These are phyloP conservation scores for Apiospora sp. DNA, from an alignment of 2,329 filamentous ascomycete genomes.

Conservation along the genomic window DNA sequence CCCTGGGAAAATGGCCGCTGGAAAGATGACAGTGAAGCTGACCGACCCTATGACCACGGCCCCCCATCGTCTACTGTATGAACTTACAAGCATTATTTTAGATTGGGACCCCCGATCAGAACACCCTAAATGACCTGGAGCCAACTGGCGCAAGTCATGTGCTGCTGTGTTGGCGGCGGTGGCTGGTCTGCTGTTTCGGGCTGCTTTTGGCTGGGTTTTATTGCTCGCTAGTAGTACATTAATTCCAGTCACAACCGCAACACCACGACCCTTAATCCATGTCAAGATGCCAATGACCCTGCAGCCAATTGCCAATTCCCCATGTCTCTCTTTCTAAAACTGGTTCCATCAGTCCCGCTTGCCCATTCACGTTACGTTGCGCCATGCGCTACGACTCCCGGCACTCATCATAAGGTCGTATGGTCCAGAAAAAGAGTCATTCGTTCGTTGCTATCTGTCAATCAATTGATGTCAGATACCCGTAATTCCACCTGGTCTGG, in stretches of 20 bases:
- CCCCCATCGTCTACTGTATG: not conserved
- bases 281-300: not conserved
- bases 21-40: not conserved
- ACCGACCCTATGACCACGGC: not conserved
- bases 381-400: constrained; percentile 8
- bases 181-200: not conserved
- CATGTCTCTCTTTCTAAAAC: constrained; percentile 5
- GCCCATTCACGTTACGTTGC: constrained; percentile 16
- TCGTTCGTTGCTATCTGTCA: constrained; percentile 14
- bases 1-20: not conserved
- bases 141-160: not conserved
- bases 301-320: not conserved
- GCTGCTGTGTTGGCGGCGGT: not conserved
- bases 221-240: not conserved
- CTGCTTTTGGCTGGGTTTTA: not conserved
- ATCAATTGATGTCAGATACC: constrained; percentile 18
- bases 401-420: not conserved
- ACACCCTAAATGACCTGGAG: not conserved
- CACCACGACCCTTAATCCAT: constrained; percentile 6
- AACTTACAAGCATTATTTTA: not conserved
- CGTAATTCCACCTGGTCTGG: constrained; percentile 2
- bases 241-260: constrained; percentile 6
- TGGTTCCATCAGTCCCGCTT: constrained; percentile 10
- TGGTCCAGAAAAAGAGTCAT: constrained; percentile 20
- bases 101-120: not conserved